phyloP scores from a whole-genome alignment of 768 basidiomycete species.

The Lepiota brunneoincarnata region DNA sequence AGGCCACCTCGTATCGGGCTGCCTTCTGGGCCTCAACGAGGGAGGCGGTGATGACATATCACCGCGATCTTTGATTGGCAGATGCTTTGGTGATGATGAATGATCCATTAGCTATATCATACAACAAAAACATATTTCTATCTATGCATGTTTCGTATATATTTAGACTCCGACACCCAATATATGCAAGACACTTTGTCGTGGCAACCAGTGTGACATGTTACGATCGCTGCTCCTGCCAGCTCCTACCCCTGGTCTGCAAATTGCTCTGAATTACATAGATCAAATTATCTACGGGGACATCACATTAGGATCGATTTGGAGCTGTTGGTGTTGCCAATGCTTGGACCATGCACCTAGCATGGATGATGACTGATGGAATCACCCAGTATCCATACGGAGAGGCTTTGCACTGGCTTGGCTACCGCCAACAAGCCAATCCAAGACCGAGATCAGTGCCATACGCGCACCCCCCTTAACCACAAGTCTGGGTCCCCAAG shows the following conservation, averaged over 20 bases:
- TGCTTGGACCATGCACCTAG: background rate
- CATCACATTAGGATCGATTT: background rate
- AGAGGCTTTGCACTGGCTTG: background rate
- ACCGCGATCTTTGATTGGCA: conserved; percentile 8
- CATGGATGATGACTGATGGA: conserved; percentile 3
- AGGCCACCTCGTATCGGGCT: conserved; percentile 28
- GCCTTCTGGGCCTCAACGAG: conserved; percentile 30
- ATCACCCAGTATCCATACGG: conserved; percentile 5
- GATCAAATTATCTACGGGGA: background rate
- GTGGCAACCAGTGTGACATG: conserved; percentile 1
- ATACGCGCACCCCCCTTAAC: conserved; percentile 5
- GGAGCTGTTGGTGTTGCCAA: background rate
- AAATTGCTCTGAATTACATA: too few relatives aligned
- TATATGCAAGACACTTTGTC: background rate
- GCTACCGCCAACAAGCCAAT: conserved; percentile 1
- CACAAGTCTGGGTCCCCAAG: conserved; percentile 11
- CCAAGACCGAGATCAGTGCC: conserved; percentile 3
- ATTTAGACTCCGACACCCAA: background rate
- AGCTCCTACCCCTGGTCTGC: too few relatives aligned
- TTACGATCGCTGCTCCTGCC: background rate
- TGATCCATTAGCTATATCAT: too few relatives aligned
- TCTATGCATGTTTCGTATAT: conserved; percentile 4
- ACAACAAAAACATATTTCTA: too few relatives aligned
- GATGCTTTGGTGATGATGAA: too few relatives aligned
- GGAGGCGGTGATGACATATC: conserved; percentile 10